Evolutionary conservation across 2,329 filamentous ascomycete genomes (phyloP), one percentile per base, ranked within the genome.

Genomic region (Blumeria graminis): DNA sequence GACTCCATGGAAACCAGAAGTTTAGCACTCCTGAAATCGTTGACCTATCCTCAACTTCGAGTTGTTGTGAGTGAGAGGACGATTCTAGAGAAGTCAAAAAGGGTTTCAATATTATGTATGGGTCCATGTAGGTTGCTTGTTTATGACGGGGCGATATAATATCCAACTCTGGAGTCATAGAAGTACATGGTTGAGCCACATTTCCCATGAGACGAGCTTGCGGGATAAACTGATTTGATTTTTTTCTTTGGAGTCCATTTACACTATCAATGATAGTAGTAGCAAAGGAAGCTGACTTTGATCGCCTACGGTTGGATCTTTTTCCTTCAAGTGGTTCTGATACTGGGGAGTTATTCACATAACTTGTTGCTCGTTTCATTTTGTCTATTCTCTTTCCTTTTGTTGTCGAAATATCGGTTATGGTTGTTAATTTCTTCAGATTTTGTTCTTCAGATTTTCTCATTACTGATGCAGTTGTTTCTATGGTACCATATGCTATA

Each of bases 391-490:
- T 69, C 55, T 75, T 71, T 32, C 73, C 76, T 43, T 73, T 75
- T 56, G 76, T 72, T 6, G 75, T 74, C 0, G 74, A 72, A 32
- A 81, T 68, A 57, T 78, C 76, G 1, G 73, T 70, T 0, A 77
- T 78, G 0, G 76, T 71, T 55, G 67, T 67, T 63, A 75, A 79
- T 66, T 77, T 80, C 61, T 72, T 69, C 61, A 72, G 75, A 45
- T 80, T 78, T 60, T 81, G 78, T 28, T 80, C 77, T 0, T 78
- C 81, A 1, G 78, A 81, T 32, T 77, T 73, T 58, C 22, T 28
- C 22, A 28, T 28, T 28, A 28, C 22, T 28, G 22, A 28, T 28
- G 22, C 1, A 28, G 22, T 28, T 4, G 22, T 28, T 28, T 28
- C 22, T 28, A 28, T 28, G 22, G 22, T 28, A 28, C 22, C 22